phyloP scores from a whole-genome alignment of 805 yeast species.

The Spathaspora sp. region DNA sequence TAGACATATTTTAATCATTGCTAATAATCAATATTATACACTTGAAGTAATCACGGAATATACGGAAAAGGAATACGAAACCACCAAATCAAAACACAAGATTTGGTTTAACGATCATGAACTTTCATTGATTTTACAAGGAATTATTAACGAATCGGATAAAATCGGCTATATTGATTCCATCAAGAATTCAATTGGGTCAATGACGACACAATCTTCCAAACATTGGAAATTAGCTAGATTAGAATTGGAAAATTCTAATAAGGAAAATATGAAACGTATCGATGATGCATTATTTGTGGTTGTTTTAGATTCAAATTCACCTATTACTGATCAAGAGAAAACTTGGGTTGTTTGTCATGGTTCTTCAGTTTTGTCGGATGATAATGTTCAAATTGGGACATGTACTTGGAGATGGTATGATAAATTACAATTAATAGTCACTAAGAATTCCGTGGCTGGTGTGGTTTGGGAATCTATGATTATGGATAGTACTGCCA shows the following conservation, averaged over 20 bases:
- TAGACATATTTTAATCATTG: constrained; percentile 47
- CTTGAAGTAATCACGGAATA: constrained; percentile 45
- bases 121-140: constrained; percentile 40
- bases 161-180: constrained; percentile 32
- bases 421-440: constrained; percentile 53
- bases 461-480: constrained; percentile 60
- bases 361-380: constrained; percentile 44
- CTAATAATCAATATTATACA: constrained; percentile 48
- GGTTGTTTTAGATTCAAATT: constrained; percentile 45
- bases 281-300: constrained; percentile 53
- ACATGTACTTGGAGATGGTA: constrained; percentile 59
- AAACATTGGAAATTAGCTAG: constrained; percentile 48
- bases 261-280: constrained; percentile 27
- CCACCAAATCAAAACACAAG: constrained; percentile 21
- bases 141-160: constrained; percentile 37
- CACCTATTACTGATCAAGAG: constrained; percentile 46
- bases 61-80: constrained; percentile 16
- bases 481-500: constrained; percentile 57
- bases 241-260: constrained; percentile 35
- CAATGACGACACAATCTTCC: constrained; percentile 52
- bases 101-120: constrained; percentile 56
- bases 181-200: constrained; percentile 47
- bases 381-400: constrained; percentile 48
- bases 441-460: constrained; percentile 54
- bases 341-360: constrained; percentile 48